These are phyloP conservation scores for Oryza meridionalis DNA, from an alignment of 176 grass and related monocot genomes.

Conservation along the genomic window DNA sequence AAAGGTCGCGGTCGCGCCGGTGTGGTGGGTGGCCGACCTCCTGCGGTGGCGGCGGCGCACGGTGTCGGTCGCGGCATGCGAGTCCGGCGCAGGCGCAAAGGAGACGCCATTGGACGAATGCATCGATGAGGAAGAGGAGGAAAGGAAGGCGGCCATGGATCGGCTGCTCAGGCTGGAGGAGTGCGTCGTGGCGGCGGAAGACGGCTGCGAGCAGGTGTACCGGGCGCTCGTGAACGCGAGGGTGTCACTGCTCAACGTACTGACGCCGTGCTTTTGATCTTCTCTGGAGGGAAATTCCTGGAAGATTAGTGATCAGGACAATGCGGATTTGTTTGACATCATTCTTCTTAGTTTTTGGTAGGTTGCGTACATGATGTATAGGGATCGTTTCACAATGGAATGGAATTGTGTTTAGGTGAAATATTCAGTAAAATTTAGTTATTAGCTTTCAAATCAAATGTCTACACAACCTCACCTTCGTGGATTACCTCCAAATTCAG, in stretches of 20 bases:
- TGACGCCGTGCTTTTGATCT: conserved; percentile 63
- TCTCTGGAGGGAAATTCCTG: conserved; percentile 25
- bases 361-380: conserved; percentile 36
- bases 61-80: conserved; percentile 30
- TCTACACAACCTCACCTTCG: not conserved
- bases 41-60: conserved; percentile 64
- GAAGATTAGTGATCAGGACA: not conserved
- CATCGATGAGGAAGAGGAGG: conserved; percentile 54
- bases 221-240: conserved; percentile 63
- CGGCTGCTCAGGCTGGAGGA: conserved; percentile 50
- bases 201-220: conserved; percentile 66
- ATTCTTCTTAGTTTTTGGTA: conserved; percentile 24
- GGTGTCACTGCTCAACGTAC: conserved; percentile 65
- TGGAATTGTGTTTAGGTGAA: conserved; percentile 25
- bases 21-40: conserved; percentile 78
- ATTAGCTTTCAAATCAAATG: not conserved
- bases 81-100: not conserved
- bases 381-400: conserved; percentile 29
- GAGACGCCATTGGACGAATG: conserved; percentile 14
- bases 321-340: not conserved
- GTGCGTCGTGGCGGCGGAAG: conserved; percentile 57
- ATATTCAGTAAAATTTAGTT: not conserved
- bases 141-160: conserved; percentile 55
- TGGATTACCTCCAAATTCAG: not conserved
- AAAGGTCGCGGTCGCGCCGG: conserved; percentile 36